Conservation (phyloP, 83 land plant species). For the Isoetes engelmannii region DNA sequence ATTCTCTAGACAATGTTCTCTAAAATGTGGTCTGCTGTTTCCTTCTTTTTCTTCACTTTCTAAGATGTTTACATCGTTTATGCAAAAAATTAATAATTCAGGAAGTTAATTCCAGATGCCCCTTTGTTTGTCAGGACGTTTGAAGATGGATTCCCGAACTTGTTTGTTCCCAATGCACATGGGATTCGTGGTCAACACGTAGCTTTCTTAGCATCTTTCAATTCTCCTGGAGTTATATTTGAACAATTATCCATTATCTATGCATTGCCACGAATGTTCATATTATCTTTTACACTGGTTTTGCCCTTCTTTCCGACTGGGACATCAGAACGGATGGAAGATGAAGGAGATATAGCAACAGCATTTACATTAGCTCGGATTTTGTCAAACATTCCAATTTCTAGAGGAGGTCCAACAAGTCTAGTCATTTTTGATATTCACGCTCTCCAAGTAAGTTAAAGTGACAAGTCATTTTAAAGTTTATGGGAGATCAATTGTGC, state of each 20-base stretch:
- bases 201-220: slow-evolving; percentile 81
- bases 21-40: not conserved
- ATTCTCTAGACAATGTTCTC: not conserved
- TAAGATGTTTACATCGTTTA: not conserved
- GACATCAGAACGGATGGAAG: slow-evolving; percentile 80
- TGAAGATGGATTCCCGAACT: slow-evolving; percentile 83
- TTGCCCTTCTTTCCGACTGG: slow-evolving; percentile 89
- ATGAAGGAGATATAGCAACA: slow-evolving; percentile 86
- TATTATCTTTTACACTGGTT: slow-evolving; percentile 65
- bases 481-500: too few relatives aligned
- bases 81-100: not conserved
- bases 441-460: slow-evolving; percentile 65
- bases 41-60: not conserved
- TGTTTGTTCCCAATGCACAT: slow-evolving; percentile 79
- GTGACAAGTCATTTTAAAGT: too few relatives aligned
- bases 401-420: slow-evolving; percentile 84
- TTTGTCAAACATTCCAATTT: slow-evolving; percentile 66
- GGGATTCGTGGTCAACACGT: slow-evolving; percentile 72
- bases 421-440: slow-evolving; percentile 78
- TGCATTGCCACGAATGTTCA: slow-evolving; percentile 63
- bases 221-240: slow-evolving; percentile 77
- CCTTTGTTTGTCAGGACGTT: slow-evolving; percentile 44
- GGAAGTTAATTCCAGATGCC: not conserved
- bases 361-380: slow-evolving; percentile 82
- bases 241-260: slow-evolving; percentile 76